These are phyloP conservation scores for Saccharomyces jurei DNA, from an alignment of 805 yeast genomes.

Conservation along the genomic window DNA sequence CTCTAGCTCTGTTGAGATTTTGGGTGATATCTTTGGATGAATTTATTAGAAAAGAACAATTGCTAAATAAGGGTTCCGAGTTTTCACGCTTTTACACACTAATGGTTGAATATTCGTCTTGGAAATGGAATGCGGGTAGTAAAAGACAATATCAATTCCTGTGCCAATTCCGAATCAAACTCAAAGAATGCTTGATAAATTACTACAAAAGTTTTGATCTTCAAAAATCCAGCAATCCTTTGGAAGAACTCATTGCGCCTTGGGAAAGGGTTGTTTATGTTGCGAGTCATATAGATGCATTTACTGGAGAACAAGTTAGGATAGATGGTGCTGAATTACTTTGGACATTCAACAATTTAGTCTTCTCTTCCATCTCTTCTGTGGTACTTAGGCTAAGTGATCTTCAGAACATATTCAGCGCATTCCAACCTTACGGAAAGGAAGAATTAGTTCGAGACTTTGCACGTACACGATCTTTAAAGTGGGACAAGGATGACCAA, in stretches of 20 bases:
- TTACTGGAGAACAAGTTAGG: not conserved
- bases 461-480: slow-evolving; percentile 1
- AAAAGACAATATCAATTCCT: not conserved
- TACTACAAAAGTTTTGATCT: not conserved
- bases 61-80: not conserved
- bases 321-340: not conserved
- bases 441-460: slow-evolving; percentile 1
- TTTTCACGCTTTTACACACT: not conserved
- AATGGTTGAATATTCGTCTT: not conserved
- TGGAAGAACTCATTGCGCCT: not conserved
- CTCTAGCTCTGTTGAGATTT: not conserved
- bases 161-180: not conserved
- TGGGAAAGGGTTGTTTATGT: not conserved
- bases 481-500: not conserved
- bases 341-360: not conserved
- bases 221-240: not conserved
- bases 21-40: not conserved
- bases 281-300: not conserved
- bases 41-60: not conserved
- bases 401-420: not conserved
- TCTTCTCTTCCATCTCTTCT: not conserved
- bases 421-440: not conserved
- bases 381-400: not conserved
- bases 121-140: not conserved
- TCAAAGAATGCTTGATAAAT: not conserved